Percentiles rank a stretch among this genome's conserved stretches.
phyloP scores from a whole-genome alignment of 495 filamentous ascomycete species.

The Cercophora newfieldiana region DNA sequence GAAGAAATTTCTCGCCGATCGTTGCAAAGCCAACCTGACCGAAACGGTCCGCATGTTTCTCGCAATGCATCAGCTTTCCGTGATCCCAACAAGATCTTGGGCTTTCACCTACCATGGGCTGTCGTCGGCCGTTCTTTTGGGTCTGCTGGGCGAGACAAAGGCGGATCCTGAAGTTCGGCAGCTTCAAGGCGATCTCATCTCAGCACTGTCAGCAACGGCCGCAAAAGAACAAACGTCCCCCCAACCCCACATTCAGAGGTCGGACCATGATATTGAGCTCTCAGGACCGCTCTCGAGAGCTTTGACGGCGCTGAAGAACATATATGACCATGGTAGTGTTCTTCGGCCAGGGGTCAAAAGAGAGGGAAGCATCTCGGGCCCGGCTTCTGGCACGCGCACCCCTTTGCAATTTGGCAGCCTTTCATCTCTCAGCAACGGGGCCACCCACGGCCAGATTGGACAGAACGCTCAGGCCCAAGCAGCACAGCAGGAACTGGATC shows the following conservation, averaged over 20 bases:
- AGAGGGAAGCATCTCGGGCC: conserved; percentile 36
- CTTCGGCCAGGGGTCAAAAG: conserved; percentile 41
- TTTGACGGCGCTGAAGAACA: conserved; percentile 55
- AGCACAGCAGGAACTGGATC: conserved; percentile 40
- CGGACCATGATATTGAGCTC: conserved; percentile 55
- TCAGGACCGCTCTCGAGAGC: conserved; percentile 55
- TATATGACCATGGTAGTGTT: conserved; percentile 57
- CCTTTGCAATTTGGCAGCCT: conserved; percentile 33
- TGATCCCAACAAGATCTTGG: conserved; percentile 66
- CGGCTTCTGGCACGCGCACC: conserved; percentile 42
- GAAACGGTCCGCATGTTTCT: conserved; percentile 70
- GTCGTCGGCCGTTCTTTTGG: conserved; percentile 64
- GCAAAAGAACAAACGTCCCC: conserved; percentile 53
- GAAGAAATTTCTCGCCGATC: conserved; percentile 49
- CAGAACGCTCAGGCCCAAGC: conserved; percentile 10
- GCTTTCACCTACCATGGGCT: conserved; percentile 65
- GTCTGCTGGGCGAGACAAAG: conserved; percentile 63
- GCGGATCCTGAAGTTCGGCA: conserved; percentile 55
- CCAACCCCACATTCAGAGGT: conserved; percentile 45
- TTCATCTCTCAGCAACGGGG: conserved; percentile 10
- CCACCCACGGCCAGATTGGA: not conserved
- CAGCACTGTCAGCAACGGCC: conserved; percentile 55
- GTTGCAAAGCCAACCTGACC: conserved; percentile 61
- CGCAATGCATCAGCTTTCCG: conserved; percentile 65
- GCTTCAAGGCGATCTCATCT: conserved; percentile 56